Base-by-base conservation (phyloP, 768 basidiomycete species). In the Bullera alba region DNA sequence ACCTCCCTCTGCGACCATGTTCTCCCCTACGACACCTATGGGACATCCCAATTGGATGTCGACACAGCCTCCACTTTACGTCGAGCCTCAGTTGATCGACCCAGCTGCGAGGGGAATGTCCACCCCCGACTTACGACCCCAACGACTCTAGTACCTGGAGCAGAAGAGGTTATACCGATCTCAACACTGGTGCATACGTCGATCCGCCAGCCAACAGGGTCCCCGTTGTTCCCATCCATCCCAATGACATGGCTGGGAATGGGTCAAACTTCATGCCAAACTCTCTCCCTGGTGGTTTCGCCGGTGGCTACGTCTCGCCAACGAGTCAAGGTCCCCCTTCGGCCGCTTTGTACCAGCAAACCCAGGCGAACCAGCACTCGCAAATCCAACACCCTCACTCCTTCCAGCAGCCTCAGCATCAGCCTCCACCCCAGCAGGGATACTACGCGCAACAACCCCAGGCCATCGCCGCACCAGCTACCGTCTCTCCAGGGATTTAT, bases 1-100 rank as follows among this genome's bases (percentile, higher is more conserved):
- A 42, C 61, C 61, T 5, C 61, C 64, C 8, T 58, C 59, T 4
- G 61, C 65, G 6, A 58, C 54, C 29, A 28, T 65, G 8, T 58
- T 50, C 46, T 53, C 61, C 5, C 58, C 61, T 3, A 45, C 49
- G 1, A 54, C 56, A 4, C 57, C 57, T 14, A 39, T 39, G 4
- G 49, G 42, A 19, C 38, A 50, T 25, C 25, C 51, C 10, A 8
- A 4, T 17, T 48, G 37, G 43, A n/a, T 34, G 7, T 14, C 38
- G n/a, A 38, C 23, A 30, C 8, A 48, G 35, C 37, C 5, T 26
- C 21, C 43, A 28, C 23, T 22, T 19, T 21, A 19, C 19, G 21
- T 42, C 25, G 6, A 17, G 23, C 25, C 7, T 17, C 19, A 17
- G 19, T 10, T 6, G 17, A 37, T 34, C 34, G 47, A 35, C 7